These are phyloP conservation scores for Stagonosporopsis vannaccii DNA, from an alignment of 2,329 filamentous ascomycete genomes.

Conservation along the genomic window DNA sequence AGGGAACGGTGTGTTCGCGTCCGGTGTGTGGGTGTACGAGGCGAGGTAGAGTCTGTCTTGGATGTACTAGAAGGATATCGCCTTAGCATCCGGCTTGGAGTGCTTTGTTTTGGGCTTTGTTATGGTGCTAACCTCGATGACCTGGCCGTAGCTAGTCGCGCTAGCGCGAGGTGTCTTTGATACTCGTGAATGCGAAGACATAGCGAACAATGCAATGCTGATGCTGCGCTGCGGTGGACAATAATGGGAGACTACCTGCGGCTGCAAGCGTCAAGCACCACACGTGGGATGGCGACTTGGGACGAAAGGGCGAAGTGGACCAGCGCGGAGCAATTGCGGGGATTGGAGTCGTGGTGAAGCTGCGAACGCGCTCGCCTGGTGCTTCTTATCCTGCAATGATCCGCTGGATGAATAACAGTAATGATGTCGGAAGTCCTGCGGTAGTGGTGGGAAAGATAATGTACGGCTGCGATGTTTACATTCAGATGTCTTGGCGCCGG, in stretches of 20 bases:
- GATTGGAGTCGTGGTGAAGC: conserved; percentile 21
- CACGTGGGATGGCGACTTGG: conserved; percentile 22
- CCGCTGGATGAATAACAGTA: conserved; percentile 46
- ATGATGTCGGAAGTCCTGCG: conserved; percentile 37
- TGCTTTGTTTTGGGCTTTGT: conserved; percentile 36
- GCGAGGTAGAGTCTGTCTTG: conserved; percentile 93
- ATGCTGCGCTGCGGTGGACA: conserved; percentile 1
- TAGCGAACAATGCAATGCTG: conserved; percentile 9
- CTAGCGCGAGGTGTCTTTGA: conserved; percentile 42
- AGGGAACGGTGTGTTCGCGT: conserved; percentile 83
- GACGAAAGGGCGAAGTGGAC: conserved; percentile 29
- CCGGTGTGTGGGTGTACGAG: conserved; percentile 84
- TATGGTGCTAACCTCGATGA: conserved; percentile 86
- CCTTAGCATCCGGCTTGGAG: conserved; percentile 23
- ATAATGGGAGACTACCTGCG: conserved; percentile 17
- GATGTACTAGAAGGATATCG: conserved; percentile 27
- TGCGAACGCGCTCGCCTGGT: conserved; percentile 32
- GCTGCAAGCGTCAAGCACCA: conserved; percentile 19
- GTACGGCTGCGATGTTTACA: conserved; percentile 33
- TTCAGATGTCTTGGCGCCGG: conserved; percentile 17
- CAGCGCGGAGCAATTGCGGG: conserved; percentile 23
- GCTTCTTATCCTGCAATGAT: conserved; percentile 26
- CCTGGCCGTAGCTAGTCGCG: conserved; percentile 74
- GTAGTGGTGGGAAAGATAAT: conserved; percentile 37
- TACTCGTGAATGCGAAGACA: conserved; percentile 39